Evolutionary conservation across 805 yeast species (phyloP).

Genomic region (Saccharomycopsis guyanensis): DNA sequence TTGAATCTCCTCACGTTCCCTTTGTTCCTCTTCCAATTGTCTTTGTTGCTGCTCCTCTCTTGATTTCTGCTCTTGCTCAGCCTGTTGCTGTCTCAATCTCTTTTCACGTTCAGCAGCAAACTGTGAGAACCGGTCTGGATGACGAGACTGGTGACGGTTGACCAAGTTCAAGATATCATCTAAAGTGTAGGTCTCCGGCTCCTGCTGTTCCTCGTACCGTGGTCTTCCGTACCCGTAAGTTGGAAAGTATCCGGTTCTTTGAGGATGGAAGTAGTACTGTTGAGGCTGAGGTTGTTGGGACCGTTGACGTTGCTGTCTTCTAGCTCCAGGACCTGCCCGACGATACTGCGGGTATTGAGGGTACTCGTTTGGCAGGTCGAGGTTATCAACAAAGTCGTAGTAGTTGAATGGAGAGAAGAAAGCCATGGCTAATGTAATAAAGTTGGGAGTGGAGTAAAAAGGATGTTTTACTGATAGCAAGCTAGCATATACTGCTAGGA

Average conservation of each 20-base stretch:
- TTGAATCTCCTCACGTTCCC: background rate
- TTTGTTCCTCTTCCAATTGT: background rate
- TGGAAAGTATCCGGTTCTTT: background rate
- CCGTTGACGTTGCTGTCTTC: conserved; percentile 7
- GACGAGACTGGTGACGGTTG: conserved; percentile 12
- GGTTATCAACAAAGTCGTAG: conserved; percentile 8
- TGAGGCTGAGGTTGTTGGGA: background rate
- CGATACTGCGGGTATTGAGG: background rate
- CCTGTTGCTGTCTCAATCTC: background rate
- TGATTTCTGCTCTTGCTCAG: conserved; percentile 2
- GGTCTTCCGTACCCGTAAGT: conserved; percentile 1
- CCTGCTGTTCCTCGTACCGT: background rate
- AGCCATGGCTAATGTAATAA: conserved; percentile 4
- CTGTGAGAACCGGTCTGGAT: conserved; percentile 8
- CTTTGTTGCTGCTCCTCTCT: background rate
- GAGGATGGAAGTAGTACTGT: background rate
- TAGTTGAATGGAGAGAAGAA: conserved; percentile 15
- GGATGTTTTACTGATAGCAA: too few relatives aligned
- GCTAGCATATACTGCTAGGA: too few relatives aligned
- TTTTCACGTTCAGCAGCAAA: background rate
- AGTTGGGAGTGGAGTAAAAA: too few relatives aligned
- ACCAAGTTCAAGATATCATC: conserved; percentile 19
- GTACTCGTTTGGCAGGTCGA: conserved; percentile 5
- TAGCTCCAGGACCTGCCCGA: background rate
- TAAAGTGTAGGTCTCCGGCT: conserved; percentile 17